Conservation (phyloP, 257 asterid genomes). For the Plantago elongata region DNA sequence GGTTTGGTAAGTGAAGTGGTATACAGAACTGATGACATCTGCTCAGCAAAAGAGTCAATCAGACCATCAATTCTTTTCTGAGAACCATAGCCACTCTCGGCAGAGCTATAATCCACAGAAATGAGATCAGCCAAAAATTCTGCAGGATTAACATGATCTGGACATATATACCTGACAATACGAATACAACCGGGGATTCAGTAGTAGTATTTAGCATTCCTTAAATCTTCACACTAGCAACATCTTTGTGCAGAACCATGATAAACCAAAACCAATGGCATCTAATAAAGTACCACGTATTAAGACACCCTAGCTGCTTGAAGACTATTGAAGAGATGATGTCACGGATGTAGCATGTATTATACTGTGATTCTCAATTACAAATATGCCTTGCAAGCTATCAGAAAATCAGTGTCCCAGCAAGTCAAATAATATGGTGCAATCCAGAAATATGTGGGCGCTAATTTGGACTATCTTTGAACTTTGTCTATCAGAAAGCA, state of each 20-base stretch:
- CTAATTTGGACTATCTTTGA: too few species aligned
- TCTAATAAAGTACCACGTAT: not conserved
- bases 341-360: too few species aligned
- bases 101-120: slow-evolving; percentile 85
- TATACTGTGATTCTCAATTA: too few species aligned
- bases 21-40: slow-evolving; percentile 49
- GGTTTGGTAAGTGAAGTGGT: slow-evolving; percentile 54
- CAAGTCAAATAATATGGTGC: too few species aligned
- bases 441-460: too few species aligned
- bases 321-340: not conserved
- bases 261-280: not conserved
- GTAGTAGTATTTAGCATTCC: slow-evolving; percentile 19
- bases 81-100: slow-evolving; percentile 70
- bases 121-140: slow-evolving; percentile 98
- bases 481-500: not conserved
- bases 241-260: slow-evolving; percentile 10
- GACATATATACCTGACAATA: slow-evolving; percentile 71
- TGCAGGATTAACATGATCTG: slow-evolving; percentile 93
- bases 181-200: slow-evolving; percentile 19
- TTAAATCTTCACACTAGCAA: slow-evolving; percentile 10
- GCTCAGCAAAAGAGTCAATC: slow-evolving; percentile 71
- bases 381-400: too few species aligned
- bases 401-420: too few species aligned
- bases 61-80: slow-evolving; percentile 77
- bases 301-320: not conserved